Evolutionary conservation across 352 stramenopile species (phyloP).

Genomic region (Globisporangium viniferum): DNA sequence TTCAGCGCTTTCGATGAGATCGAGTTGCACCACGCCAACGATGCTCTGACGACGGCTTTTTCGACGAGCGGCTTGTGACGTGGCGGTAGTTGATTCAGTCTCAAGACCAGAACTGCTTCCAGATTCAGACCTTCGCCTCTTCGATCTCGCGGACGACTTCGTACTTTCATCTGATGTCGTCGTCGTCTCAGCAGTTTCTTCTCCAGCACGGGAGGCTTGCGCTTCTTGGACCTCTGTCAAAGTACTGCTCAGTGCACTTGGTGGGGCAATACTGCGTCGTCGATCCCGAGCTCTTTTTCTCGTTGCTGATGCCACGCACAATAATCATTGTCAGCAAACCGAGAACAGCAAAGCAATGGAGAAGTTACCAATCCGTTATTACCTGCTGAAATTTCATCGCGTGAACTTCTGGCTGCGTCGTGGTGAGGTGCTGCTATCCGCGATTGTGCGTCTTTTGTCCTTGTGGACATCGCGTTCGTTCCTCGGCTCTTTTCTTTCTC

Average conservation of each 20-base stretch:
- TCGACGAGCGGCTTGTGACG: constrained; percentile 1
- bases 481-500: background rate
- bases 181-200: background rate
- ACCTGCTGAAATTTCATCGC: constrained; percentile 5
- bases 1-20: background rate
- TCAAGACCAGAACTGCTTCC: background rate
- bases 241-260: constrained; percentile 11
- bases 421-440: background rate
- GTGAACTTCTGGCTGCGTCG: background rate
- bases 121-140: constrained; percentile 9
- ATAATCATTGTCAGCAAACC: background rate
- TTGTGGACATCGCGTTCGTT: background rate
- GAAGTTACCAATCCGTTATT: background rate
- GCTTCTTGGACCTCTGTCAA: background rate
- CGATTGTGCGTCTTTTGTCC: background rate
- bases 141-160: background rate
- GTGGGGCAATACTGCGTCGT: constrained; percentile 26
- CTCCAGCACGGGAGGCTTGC: background rate
- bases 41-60: constrained; percentile 46
- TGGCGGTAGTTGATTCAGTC: background rate
- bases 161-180: background rate
- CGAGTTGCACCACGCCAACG: constrained; percentile 21
- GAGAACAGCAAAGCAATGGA: background rate
- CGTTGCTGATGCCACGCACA: background rate
- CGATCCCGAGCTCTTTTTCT: constrained; percentile 29